phyloP scores from a whole-genome alignment of 306 rosid genomes.

The Lablab purpureus region DNA sequence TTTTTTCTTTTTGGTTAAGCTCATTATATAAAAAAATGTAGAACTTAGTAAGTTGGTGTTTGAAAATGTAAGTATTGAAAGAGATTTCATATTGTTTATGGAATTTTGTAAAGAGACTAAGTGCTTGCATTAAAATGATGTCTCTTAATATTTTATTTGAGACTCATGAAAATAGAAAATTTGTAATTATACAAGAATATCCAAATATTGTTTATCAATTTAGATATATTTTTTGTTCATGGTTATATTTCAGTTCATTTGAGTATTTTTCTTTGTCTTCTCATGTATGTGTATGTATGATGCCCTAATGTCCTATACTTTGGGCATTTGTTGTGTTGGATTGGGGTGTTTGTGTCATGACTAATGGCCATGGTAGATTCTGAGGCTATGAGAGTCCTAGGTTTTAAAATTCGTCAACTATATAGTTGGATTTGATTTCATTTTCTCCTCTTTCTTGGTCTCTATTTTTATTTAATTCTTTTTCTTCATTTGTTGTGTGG shows the following conservation, averaged over 20 bases:
- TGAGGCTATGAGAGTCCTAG: background rate
- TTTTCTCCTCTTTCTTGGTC: conserved; percentile 10
- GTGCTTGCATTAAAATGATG: background rate
- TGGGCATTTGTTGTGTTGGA: background rate
- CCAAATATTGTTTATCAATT: background rate
- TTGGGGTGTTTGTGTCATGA: no score
- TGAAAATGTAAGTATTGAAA: background rate
- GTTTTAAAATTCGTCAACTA: conserved; percentile 28
- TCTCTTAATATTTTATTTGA: background rate
- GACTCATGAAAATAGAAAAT: background rate
- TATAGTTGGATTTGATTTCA: conserved; percentile 28
- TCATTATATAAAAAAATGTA: background rate
- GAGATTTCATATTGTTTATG: background rate
- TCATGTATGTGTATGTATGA: background rate
- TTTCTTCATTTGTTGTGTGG: conserved; percentile 30
- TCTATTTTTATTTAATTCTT: conserved; percentile 20
- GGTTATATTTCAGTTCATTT: background rate
- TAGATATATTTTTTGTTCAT: background rate
- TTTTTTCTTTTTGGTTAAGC: background rate
- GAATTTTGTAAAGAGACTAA: background rate
- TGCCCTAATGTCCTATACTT: background rate
- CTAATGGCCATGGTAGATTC: background rate
- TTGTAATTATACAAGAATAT: background rate
- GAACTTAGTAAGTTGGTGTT: background rate
- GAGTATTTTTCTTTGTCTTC: background rate